Base-by-base conservation (phyloP, 768 basidiomycete genomes). In the Lentinula aciculospora region DNA sequence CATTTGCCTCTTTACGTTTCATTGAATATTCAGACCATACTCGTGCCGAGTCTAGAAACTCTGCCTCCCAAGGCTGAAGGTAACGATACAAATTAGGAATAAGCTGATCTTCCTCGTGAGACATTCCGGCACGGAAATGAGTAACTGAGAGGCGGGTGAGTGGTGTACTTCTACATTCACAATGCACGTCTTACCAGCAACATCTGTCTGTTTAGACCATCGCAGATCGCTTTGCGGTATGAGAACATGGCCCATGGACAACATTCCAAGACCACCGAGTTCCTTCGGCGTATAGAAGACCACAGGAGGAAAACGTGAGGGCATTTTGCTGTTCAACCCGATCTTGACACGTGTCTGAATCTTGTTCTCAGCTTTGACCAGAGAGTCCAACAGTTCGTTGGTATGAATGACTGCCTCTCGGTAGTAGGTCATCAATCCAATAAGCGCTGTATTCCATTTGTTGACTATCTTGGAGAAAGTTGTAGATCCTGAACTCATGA, bases 341-440 rank as follows among this genome's bases (percentile, higher is more conserved):
- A 99, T 98, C 81, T 98, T 98, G 67, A 99, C 96, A 74, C 97
- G 92, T 3, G 95, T 98, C 73, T 99, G 97, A 47, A 98, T 96
- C 80, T 98, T 98, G 83, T 98, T 98, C 76, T 99, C 96, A 1
- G 95, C 94, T 74, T 99, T 99, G 67, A 99, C 97, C 39, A 98
- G 80, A 0, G 94, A 83, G 68, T 98, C 97, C 49, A 99, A 82
- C 19, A 99, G 78, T 71, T 98, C 96, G 65, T 94, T 94, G 42
- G 96, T 98, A 71, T 97, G 94, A 55, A 98, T 94, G 64, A 98
- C 94, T 28, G 95, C 95, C 67, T 98, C 95, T 60, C 95, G 91
- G 71, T 96, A 96, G 73, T 98, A 98, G 0, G 96, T 98, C 92
- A 97, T 95, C 36, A 98, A 76, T 60, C 94, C 94, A 64, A 96